Base-by-base conservation (phyloP, 768 basidiomycete species). In the Xanthoconium purpureum region DNA sequence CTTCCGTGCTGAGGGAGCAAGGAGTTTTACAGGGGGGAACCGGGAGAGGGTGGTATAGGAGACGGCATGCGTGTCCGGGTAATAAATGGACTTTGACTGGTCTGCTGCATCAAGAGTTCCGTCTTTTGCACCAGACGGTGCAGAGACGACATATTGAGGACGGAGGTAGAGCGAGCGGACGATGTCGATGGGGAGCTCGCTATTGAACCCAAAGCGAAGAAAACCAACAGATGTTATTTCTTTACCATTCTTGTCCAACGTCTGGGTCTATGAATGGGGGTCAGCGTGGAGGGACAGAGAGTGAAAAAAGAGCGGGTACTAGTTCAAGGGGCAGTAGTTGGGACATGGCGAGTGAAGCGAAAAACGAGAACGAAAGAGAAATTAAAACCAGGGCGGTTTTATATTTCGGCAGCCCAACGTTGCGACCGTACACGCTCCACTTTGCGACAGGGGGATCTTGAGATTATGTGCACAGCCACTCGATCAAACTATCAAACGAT, bases 31-130 rank as follows among this genome's bases (percentile, higher is more conserved):
- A 5, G 96, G 93, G 11, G 94, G 91, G 73, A 94, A 99, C 43
- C 91, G 87, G 52, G 89, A 85, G 54, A 96, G 83, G 28, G 94
- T 93, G 46, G 92, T 91, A 75, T 95, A 98, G 42, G 94, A 91
- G 71, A 97, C 94, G 37, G 89, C 83, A 61, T 87, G 81, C 28
- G 80, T 82, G 58, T 87, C 81, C 38, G 89, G 88, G 69, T 91
- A 83, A 74, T 81, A 96, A 65, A 94, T 92, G 24, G 93, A 89
- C 70, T 92, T 87, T 54, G 92, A 89, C 69, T 90, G 87, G 71
- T 88, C 90, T 28, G 4, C 24, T 24, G 76, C 75, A 49, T 71
- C 63, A 30, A 67, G 64, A 30, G 72, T 71, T 32, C 62, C 63
- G 35, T 78, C 75, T 6, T 77, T 66, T 29, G 77, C 73, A 37